Evolutionary conservation across 768 basidiomycete genomes (phyloP).

Genomic region (Hygrophorus pudorinus): DNA sequence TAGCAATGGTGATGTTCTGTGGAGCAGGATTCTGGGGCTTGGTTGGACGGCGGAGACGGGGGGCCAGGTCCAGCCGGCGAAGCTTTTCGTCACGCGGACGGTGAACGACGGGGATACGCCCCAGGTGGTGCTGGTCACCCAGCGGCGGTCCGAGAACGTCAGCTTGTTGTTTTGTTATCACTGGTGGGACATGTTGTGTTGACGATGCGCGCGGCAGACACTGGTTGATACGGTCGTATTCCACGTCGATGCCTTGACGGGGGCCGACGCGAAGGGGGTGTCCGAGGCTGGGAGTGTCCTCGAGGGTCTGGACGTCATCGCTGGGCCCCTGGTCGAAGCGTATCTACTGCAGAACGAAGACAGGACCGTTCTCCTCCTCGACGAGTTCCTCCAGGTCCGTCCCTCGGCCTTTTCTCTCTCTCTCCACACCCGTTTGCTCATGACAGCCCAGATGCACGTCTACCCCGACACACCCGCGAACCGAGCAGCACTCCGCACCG

Average conservation of each 20-base stretch:
- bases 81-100: slow-evolving; percentile 44
- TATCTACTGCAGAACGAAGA: slow-evolving; percentile 38
- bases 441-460: slow-evolving; percentile 39
- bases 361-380: slow-evolving; percentile 56
- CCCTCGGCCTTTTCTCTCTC: slow-evolving; percentile 1
- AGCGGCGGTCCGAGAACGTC: slow-evolving; percentile 55
- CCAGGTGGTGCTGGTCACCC: slow-evolving; percentile 53
- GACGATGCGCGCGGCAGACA: slow-evolving; percentile 24
- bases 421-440: neutral
- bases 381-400: slow-evolving; percentile 67
- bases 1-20: slow-evolving; percentile 63
- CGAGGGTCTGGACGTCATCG: slow-evolving; percentile 51
- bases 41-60: slow-evolving; percentile 55
- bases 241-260: slow-evolving; percentile 71
- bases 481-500: slow-evolving; percentile 30
- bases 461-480: slow-evolving; percentile 53
- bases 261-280: slow-evolving; percentile 37
- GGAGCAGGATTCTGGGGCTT: slow-evolving; percentile 70
- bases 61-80: slow-evolving; percentile 45
- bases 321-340: slow-evolving; percentile 48
- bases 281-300: slow-evolving; percentile 28
- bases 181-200: slow-evolving; percentile 3
- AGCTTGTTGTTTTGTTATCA: slow-evolving; percentile 14
- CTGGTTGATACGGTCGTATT: slow-evolving; percentile 66
- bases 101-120: slow-evolving; percentile 41